Conservation (phyloP, 306 rosid genomes). For the Corylus heterophylla region DNA sequence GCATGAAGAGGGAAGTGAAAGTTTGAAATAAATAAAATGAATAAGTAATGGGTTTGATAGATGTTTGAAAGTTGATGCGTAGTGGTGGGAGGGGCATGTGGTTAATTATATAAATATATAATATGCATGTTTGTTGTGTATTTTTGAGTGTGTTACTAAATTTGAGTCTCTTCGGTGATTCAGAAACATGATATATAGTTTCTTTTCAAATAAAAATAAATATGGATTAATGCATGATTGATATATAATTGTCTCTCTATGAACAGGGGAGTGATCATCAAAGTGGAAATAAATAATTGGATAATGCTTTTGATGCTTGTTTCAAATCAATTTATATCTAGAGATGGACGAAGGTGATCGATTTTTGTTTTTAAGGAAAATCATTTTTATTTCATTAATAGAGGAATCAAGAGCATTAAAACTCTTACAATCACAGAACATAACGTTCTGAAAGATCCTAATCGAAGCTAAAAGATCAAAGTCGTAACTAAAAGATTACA, state of each 20-base stretch:
- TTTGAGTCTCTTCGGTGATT: conserved; percentile 5
- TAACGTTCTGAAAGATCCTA: no score
- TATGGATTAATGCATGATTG: not conserved
- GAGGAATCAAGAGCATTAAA: no score
- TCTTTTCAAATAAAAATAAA: no score
- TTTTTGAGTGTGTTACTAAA: conserved; percentile 21
- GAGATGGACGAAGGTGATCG: no score
- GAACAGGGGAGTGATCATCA: no score
- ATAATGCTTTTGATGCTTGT: not conserved
- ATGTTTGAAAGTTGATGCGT: not conserved
- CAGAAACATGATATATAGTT: not conserved
- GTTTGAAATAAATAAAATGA: not conserved
- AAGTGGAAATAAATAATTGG: no score
- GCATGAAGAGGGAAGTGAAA: not conserved
- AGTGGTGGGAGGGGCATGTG: not conserved
- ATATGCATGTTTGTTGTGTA: not conserved
- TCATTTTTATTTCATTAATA: no score
- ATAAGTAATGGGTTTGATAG: not conserved
- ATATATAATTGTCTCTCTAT: not conserved
- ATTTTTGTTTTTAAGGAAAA: no score
- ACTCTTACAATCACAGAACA: no score
- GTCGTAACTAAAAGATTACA: no score
- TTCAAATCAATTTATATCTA: no score
- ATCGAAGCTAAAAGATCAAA: no score
- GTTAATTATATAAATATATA: not conserved